Evolutionary conservation across 805 yeast genomes (phyloP).

Genomic region (Lipomyces yamanashiensis): DNA sequence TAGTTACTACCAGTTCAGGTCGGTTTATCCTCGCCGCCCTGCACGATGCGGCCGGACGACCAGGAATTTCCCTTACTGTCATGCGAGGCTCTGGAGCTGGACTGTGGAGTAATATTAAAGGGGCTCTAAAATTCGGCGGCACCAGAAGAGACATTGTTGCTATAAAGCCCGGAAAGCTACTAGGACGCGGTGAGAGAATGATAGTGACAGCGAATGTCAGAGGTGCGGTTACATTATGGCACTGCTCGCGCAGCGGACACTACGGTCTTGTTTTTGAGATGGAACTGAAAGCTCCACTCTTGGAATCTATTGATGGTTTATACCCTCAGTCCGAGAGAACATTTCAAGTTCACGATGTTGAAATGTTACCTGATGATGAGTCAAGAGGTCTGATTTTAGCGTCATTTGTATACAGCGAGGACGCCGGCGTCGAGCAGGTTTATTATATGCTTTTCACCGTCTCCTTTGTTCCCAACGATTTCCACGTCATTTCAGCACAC

Average conservation of each 20-base stretch:
- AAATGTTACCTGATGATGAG: conserved; percentile 52
- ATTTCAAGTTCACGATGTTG: conserved; percentile 66
- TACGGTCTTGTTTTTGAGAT: conserved; percentile 49
- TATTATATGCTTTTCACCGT: conserved; percentile 60
- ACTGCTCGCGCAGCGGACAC: conserved; percentile 53
- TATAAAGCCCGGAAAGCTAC: conserved; percentile 57
- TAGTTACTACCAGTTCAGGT: conserved; percentile 71
- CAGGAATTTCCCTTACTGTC: conserved; percentile 43
- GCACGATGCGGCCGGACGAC: conserved; percentile 71
- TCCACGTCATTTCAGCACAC: conserved; percentile 66
- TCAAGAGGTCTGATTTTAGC: conserved; percentile 57
- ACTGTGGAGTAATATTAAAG: conserved; percentile 40
- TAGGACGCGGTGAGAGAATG: conserved; percentile 57
- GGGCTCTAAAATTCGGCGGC: conserved; percentile 38
- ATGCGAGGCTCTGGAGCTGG: conserved; percentile 43
- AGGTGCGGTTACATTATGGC: conserved; percentile 57
- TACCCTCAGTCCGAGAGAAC: conserved; percentile 59
- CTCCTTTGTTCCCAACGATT: conserved; percentile 55
- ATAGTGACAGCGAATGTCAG: conserved; percentile 50
- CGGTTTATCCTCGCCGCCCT: conserved; percentile 65
- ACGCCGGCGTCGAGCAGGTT: conserved; percentile 38
- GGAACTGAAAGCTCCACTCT: conserved; percentile 47
- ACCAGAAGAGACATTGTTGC: conserved; percentile 56
- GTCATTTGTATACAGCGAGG: conserved; percentile 48
- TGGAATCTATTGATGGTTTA: conserved; percentile 51